Conservation (phyloP, 1,284 basidiomycete species). For the Tylopilus orsonianus region DNA sequence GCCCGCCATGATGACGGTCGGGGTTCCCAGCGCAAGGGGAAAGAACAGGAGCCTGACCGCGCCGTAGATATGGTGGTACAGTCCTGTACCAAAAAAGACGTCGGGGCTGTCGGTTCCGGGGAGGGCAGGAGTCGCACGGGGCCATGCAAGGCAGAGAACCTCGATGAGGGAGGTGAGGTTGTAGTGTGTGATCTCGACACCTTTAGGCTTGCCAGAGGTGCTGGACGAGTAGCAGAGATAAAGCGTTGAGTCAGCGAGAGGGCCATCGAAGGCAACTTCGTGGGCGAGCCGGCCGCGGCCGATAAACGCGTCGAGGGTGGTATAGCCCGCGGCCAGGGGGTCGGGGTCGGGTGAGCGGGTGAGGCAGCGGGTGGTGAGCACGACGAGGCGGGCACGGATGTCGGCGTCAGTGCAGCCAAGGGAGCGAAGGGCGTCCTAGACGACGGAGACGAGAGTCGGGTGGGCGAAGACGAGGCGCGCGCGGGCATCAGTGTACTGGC, state of each 20-base stretch:
- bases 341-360: slow-evolving; percentile 40
- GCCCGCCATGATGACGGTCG: slow-evolving; percentile 66
- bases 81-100: slow-evolving; percentile 55
- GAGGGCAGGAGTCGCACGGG: slow-evolving; percentile 27
- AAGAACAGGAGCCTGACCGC: slow-evolving; percentile 60
- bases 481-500: slow-evolving; percentile 55
- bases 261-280: slow-evolving; percentile 52
- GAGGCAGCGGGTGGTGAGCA: slow-evolving; percentile 42
- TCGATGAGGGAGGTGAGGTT: slow-evolving; percentile 57
- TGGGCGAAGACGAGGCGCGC: slow-evolving; percentile 55
- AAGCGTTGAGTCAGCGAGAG: slow-evolving; percentile 49
- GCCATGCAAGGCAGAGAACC: slow-evolving; percentile 44
- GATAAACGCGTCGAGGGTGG: slow-evolving; percentile 44
- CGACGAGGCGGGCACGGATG: slow-evolving; percentile 45
- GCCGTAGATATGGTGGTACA: slow-evolving; percentile 57
- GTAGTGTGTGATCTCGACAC: slow-evolving; percentile 66
- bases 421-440: slow-evolving; percentile 44
- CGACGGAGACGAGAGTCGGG: slow-evolving; percentile 47
- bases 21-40: slow-evolving; percentile 56
- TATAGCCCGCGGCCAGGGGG: slow-evolving; percentile 26
- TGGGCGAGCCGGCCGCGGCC: slow-evolving; percentile 41
- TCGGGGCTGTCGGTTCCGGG: slow-evolving; percentile 36
- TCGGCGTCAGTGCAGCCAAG: slow-evolving; percentile 41
- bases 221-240: slow-evolving; percentile 71
- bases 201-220: slow-evolving; percentile 62